Evolutionary conservation across 495 filamentous ascomycete genomes (phyloP), one percentile per base, ranked within the genome.

Genomic region (Aspergillus haitiensis): DNA sequence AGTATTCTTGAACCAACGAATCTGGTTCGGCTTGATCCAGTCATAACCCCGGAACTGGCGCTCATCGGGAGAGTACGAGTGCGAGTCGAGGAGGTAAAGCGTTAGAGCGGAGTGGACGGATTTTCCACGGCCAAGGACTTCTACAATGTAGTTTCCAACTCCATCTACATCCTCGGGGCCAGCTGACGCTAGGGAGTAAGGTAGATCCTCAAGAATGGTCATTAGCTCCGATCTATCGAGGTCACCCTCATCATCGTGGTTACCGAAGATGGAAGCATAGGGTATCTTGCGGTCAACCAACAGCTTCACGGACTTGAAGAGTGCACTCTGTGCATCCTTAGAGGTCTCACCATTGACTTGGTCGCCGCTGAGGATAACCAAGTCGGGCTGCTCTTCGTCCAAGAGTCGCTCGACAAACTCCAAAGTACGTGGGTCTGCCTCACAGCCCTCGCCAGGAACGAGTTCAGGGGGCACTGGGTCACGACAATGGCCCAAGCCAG

Each of bases 261-360:
- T 98, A 44, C 94, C 94, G 67, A 97, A 96, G 55, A 98, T 98
- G 49, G 88, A 85, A 39, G 92, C 93, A 65, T 93, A 98, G 0
- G 94, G 95, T 44, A 97, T 89, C 63, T 89, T 88, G 68, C 87
- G 91, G 67, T 91, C 84, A 60, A 93, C 88, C 51, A 98, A 84
- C 4, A 93, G 78, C 59, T 91, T 87, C 15, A 91, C 92, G 60
- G 92, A 91, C 73, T 98, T 98, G 79, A 96, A 96, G 50, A 98
- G 85, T 7, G 93, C 91, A 64, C 84, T 91, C 71, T 96, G 93
- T n/a, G 87, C 86, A 80, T 98, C 94, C 16, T 87, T 89, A 2
- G 94, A 85, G 0, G 91, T 92, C 45, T 96, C 94, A 39, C 94
- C 94, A 62, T 98, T 97, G 37, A 98, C 87, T 72, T 97, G 92